Evolutionary conservation across 257 asterid species (phyloP), one percentile per base, ranked within the genome.

Genomic region (Capsicum pubescens): DNA sequence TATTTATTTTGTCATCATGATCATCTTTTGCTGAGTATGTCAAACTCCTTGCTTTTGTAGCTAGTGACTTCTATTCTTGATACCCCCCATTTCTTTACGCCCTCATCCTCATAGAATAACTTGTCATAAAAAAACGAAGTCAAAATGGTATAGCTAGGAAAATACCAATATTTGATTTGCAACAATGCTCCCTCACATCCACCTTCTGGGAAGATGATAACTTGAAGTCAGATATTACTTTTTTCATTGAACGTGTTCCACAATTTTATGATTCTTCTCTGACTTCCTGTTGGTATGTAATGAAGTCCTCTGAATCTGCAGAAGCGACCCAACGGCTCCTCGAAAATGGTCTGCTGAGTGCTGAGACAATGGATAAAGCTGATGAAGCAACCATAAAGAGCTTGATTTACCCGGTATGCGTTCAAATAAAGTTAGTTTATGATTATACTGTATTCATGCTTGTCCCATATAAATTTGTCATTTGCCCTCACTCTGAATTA

Each of bases 291-390:
- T 13, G 81, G 48, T 32, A 77, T 21, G 5, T 54, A 77, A 26
- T 0, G 48, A 26, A 14, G 63, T 6, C 64, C 64, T 26, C 16
- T 86, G 50, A 83, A 56, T 90, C 50, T 77, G 86, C 91, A 97
- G 99, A 98, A 72, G 99, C 99, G 46, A 89, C 91, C 80, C 97
- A 97, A 82, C 90, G 96, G 85, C 95, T 97, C 87, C 94, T 92
- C 59, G 91, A 93, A 86, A 90, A 93, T 84, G 92, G 88, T 85
- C 84, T 97, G 87, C 97, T 97, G 71, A 88, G 94, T 9, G 95
- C 97, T 11, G 95, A 90, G 87, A 88, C 97, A 79, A 88, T 97
- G 58, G 93, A 91, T 83, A 86, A 87, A 79, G 93, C 97, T n/a
- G 91, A 90, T 50, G 99, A 95, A 92, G 90, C 82, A 81, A 84